phyloP scores from a whole-genome alignment of 352 stramenopile species.

The Globisporangium okanoganense region DNA sequence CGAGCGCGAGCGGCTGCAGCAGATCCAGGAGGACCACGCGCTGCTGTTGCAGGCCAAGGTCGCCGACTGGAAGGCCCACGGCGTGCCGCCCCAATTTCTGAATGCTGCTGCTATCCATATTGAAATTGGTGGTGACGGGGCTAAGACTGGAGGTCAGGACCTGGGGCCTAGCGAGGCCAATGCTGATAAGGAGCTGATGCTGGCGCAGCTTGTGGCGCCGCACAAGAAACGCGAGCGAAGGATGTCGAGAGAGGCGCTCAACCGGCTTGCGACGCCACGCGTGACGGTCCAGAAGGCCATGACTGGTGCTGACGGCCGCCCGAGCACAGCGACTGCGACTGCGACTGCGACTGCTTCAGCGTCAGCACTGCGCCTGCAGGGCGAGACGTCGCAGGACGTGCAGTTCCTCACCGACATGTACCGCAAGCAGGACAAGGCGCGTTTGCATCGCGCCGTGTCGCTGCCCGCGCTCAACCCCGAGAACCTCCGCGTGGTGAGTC shows the following conservation, averaged over 20 bases:
- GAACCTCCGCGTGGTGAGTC: constrained; percentile 35
- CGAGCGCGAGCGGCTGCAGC: constrained; percentile 46
- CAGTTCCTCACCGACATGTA: constrained; percentile 51
- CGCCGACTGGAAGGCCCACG: constrained; percentile 44
- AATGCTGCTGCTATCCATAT: neutral
- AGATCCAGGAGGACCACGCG: constrained; percentile 60
- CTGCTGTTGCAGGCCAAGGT: constrained; percentile 49
- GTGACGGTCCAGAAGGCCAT: constrained; percentile 13
- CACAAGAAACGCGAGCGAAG: constrained; percentile 25
- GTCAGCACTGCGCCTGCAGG: constrained; percentile 1
- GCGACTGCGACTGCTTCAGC: neutral
- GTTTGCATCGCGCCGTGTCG: constrained; percentile 23
- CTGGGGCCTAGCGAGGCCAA: neutral
- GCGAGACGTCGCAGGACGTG: constrained; percentile 38
- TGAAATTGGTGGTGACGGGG: neutral
- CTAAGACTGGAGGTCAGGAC: neutral
- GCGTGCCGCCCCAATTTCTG: constrained; percentile 8
- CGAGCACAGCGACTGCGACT: neutral
- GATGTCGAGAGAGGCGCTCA: constrained; percentile 39
- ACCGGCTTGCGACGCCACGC: constrained; percentile 37
- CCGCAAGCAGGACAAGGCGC: constrained; percentile 34
- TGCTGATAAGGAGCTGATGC: neutral
- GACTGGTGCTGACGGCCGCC: neutral
- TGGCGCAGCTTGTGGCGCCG: neutral
- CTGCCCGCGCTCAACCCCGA: constrained; percentile 17